phyloP scores from a whole-genome alignment of 179 eudicot species.

The Spinacia oleracea region DNA sequence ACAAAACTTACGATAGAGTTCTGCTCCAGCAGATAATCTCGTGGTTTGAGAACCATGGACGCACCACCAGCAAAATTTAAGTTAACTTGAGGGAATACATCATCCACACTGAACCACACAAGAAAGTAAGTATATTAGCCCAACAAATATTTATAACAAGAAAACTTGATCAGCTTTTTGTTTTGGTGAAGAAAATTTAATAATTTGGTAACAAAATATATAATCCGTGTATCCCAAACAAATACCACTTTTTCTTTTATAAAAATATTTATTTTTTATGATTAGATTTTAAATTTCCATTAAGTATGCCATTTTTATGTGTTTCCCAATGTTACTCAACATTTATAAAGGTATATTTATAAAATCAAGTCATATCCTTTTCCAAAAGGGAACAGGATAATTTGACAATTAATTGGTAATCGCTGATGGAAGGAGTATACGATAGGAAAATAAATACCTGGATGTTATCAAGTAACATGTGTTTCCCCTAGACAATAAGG shows the following conservation, averaged over 20 bases:
- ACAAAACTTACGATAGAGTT: slow-evolving; percentile 66
- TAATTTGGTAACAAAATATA: no score
- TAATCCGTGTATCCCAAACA: no score
- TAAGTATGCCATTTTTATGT: no score
- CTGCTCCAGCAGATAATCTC: slow-evolving; percentile 83
- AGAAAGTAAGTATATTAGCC: not conserved
- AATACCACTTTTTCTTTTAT: no score
- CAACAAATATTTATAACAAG: not conserved
- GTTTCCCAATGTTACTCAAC: no score
- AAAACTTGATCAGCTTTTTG: not conserved
- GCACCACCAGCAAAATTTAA: slow-evolving; percentile 85
- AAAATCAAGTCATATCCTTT: no score
- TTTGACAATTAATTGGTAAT: no score
- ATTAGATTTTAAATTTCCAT: no score
- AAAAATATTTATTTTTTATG: no score
- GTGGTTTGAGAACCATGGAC: slow-evolving; percentile 73
- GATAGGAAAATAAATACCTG: slow-evolving; percentile 44
- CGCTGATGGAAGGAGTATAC: not conserved
- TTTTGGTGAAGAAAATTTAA: no score
- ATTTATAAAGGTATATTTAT: no score
- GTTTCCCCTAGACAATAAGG: slow-evolving; percentile 65
- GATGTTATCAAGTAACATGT: slow-evolving; percentile 71
- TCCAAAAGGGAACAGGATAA: no score
- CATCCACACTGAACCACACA: slow-evolving; percentile 52
- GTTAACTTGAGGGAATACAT: slow-evolving; percentile 68